Percentiles rank a stretch among this genome's conserved stretches.
phyloP scores from a whole-genome alignment of 768 basidiomycete species.

The Hericium coralloides region DNA sequence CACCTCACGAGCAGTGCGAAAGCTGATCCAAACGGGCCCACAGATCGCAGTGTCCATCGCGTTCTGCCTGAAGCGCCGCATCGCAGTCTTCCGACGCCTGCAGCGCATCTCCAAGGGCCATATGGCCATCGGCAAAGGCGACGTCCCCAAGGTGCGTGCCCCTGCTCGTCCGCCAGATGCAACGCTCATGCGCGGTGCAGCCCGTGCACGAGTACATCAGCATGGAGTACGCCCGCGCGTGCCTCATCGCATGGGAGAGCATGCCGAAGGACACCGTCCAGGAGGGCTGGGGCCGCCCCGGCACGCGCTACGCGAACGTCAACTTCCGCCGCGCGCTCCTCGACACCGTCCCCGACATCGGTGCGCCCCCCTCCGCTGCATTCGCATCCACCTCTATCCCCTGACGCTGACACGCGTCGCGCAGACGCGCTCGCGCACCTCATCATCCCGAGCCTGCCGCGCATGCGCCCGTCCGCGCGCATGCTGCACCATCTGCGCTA shows the following conservation, averaged over 20 bases:
- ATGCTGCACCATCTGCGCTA: conserved; percentile 79
- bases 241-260: conserved; percentile 62
- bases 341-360: conserved; percentile 61
- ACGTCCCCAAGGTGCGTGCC: conserved; percentile 49
- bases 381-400: background rate
- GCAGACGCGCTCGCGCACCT: conserved; percentile 61
- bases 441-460: conserved; percentile 66
- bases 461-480: conserved; percentile 60
- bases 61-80: conserved; percentile 59
- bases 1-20: background rate
- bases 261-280: conserved; percentile 58
- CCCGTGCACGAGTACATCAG: conserved; percentile 56
- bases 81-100: conserved; percentile 55
- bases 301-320: conserved; percentile 49
- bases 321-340: conserved; percentile 63
- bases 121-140: conserved; percentile 39
- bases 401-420: background rate
- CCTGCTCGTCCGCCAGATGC: background rate
- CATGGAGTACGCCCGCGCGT: conserved; percentile 70
- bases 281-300: conserved; percentile 71
- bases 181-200: conserved; percentile 25
- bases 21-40: background rate
- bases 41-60: conserved; percentile 48
- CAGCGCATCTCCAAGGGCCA: conserved; percentile 60
- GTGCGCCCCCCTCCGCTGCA: conserved; percentile 31